Evolutionary conservation across 2,329 filamentous ascomycete genomes (phyloP).

Genomic region (Emericellopsis cladophorae): DNA sequence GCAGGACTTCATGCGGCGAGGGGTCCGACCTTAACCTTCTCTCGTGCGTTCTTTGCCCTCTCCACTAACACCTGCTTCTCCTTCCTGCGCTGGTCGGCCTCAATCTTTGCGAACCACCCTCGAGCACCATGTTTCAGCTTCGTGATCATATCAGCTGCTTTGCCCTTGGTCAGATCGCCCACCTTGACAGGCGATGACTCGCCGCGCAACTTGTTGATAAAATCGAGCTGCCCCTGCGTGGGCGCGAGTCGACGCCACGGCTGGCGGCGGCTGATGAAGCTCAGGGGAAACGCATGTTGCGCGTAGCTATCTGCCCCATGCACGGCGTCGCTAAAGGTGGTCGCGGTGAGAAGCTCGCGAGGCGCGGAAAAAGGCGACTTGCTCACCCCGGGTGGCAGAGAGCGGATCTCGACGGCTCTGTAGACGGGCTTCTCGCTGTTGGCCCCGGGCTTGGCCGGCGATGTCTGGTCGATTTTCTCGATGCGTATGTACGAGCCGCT

Average conservation of each 20-base stretch:
- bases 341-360: conserved; percentile 50
- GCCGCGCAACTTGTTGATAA: conserved; percentile 53
- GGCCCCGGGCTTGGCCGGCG: conserved; percentile 5
- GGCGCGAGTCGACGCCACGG: conserved; percentile 60
- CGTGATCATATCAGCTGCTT: conserved; percentile 82
- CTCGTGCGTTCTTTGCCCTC: conserved; percentile 29
- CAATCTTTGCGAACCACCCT: conserved; percentile 43
- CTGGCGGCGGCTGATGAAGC: conserved; percentile 53
- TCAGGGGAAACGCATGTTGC: conserved; percentile 47
- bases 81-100: conserved; percentile 37
- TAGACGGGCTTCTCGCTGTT: conserved; percentile 15
- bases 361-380: conserved; percentile 57
- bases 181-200: conserved; percentile 37
- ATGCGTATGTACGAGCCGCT: conserved; percentile 49
- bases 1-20: conserved; percentile 14
- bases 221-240: conserved; percentile 50
- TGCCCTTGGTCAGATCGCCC: conserved; percentile 60
- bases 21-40: conserved; percentile 44
- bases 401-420: conserved; percentile 34
- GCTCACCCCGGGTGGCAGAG: conserved; percentile 25
- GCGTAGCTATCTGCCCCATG: conserved; percentile 79
- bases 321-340: conserved; percentile 62
- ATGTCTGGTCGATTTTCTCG: conserved; percentile 20
- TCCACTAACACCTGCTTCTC: conserved; percentile 21
- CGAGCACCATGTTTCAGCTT: conserved; percentile 76